phyloP scores from a whole-genome alignment of 192 early-diverging fungal genomes.

The Anaeromyces robustus region DNA sequence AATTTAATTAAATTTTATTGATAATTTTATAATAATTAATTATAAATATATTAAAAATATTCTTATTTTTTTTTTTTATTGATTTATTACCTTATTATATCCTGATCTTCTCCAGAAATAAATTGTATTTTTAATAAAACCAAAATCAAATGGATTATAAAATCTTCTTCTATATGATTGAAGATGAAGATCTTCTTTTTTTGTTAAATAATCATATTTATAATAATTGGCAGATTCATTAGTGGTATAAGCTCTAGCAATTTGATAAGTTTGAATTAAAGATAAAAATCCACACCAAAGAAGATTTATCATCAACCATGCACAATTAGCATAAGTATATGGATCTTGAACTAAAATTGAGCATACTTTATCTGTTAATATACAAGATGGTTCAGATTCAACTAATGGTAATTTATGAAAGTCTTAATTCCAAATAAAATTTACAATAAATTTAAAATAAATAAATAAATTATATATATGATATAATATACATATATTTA shows the following conservation, averaged over 20 bases:
- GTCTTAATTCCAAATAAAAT: too few relatives aligned
- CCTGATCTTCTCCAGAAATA: constrained; percentile 51
- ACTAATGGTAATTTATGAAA: not conserved
- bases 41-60: too few relatives aligned
- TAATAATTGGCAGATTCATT: constrained; percentile 79
- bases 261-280: constrained; percentile 57
- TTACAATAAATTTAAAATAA: too few relatives aligned
- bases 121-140: constrained; percentile 58
- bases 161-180: constrained; percentile 20
- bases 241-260: constrained; percentile 64
- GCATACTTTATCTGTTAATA: not conserved
- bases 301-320: constrained; percentile 62
- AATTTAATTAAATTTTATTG: not conserved
- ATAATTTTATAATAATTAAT: too few relatives aligned
- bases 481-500: too few relatives aligned
- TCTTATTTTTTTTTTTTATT: not conserved
- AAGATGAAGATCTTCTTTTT: constrained; percentile 1
- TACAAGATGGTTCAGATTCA: not conserved
- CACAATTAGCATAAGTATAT: not conserved
- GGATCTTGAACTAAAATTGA: not conserved
- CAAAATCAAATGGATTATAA: constrained; percentile 66
- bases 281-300: constrained; percentile 71
- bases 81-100: not conserved
- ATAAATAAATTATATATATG: too few relatives aligned
- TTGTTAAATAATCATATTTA: constrained; percentile 21